phyloP scores from a whole-genome alignment of 1,284 basidiomycete species.

The Agroathelia rolfsii region DNA sequence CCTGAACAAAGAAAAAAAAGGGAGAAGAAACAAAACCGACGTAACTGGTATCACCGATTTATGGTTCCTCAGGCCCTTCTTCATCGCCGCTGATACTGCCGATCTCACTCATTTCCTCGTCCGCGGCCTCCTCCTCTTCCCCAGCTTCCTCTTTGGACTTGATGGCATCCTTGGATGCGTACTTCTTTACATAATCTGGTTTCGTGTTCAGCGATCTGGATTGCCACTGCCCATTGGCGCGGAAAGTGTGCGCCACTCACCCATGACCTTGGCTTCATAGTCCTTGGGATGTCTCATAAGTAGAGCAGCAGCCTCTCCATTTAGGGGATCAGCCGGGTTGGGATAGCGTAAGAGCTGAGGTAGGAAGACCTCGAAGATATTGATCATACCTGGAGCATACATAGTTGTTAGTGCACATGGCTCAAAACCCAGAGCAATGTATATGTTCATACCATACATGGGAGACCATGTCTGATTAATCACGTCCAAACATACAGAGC shows the following conservation, averaged over 20 bases:
- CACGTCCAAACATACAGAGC: slow-evolving; percentile 92
- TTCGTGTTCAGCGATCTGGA: slow-evolving; percentile 3
- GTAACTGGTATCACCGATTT: slow-evolving; percentile 6
- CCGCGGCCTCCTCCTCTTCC: slow-evolving; percentile 64
- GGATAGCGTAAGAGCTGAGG: slow-evolving; percentile 96
- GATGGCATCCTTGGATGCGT: slow-evolving; percentile 72
- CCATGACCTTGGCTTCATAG: slow-evolving; percentile 88
- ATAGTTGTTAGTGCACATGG: slow-evolving; percentile 9
- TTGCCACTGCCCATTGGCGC: not conserved
- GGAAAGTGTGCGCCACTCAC: slow-evolving; percentile 28
- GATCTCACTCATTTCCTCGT: slow-evolving; percentile 88
- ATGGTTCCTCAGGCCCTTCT: slow-evolving; percentile 17
- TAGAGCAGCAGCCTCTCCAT: slow-evolving; percentile 93
- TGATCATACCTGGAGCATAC: slow-evolving; percentile 79
- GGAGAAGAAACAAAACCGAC: slow-evolving; percentile 9
- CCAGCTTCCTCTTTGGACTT: slow-evolving; percentile 49
- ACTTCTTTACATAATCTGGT: slow-evolving; percentile 79
- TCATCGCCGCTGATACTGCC: slow-evolving; percentile 81
- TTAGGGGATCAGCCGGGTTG: slow-evolving; percentile 95
- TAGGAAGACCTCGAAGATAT: slow-evolving; percentile 97
- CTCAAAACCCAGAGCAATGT: not conserved
- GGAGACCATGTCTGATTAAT: slow-evolving; percentile 99
- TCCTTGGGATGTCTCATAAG: slow-evolving; percentile 96
- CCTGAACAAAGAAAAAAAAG: slow-evolving; percentile 3
- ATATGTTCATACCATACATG: slow-evolving; percentile 76